A percentile compares a stretch with the other conserved stretches of the same genome.
These are phyloP conservation scores for Aspergillus sp. DNA, from an alignment of 2,329 filamentous ascomycete genomes.

Conservation along the genomic window DNA sequence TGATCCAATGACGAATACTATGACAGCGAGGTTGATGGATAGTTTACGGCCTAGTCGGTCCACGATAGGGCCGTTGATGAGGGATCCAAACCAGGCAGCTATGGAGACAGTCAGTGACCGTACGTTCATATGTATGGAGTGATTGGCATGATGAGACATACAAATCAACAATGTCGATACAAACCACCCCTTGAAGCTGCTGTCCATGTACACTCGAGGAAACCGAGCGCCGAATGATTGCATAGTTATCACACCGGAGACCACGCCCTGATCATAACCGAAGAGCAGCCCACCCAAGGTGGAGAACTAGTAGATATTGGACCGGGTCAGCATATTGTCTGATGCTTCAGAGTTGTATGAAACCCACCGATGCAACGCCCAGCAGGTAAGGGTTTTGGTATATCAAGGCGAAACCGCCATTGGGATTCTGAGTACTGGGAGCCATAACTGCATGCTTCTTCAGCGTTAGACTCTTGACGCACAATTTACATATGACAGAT, in stretches of 20 bases:
- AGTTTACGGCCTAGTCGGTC: constrained; percentile 56
- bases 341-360: neutral
- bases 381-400: constrained; percentile 49
- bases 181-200: constrained; percentile 56
- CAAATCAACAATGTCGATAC: constrained; percentile 53
- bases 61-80: constrained; percentile 51
- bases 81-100: constrained; percentile 54
- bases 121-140: neutral
- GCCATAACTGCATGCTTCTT: constrained; percentile 18
- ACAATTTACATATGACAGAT: neutral
- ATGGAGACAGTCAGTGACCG: constrained; percentile 7
- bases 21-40: constrained; percentile 54
- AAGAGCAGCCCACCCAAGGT: constrained; percentile 50
- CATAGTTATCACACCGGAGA: constrained; percentile 53
- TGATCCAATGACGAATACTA: constrained; percentile 56
- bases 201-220: constrained; percentile 47
- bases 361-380: constrained; percentile 46
- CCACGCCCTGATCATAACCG: constrained; percentile 55
- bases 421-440: constrained; percentile 15
- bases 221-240: constrained; percentile 46
- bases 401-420: constrained; percentile 31
- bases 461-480: neutral
- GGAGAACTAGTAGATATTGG: constrained; percentile 33
- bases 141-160: constrained; percentile 19
- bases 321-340: neutral